Evolutionary conservation across 208 protist species (phyloP).

Genomic region (Giardia duodenalis): DNA sequence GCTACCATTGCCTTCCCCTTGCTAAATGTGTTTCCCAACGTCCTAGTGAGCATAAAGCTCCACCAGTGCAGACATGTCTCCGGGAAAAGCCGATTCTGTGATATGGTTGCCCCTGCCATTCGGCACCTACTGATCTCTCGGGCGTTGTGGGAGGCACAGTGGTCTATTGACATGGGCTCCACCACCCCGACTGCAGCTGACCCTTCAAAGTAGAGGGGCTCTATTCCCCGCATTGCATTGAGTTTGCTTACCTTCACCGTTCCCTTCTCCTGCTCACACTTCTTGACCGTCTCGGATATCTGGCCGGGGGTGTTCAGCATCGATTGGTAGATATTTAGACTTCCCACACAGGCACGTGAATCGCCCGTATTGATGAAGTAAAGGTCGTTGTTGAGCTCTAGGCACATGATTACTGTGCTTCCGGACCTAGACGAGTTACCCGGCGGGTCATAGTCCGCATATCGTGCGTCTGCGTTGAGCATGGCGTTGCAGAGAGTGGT

Average conservation of each 20-base stretch:
- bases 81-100: not conserved
- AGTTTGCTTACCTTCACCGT: not conserved
- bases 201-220: not conserved
- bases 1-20: conserved; percentile 8
- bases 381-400: not conserved
- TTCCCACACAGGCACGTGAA: not conserved
- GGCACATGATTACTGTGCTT: not conserved
- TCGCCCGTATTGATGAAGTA: not conserved
- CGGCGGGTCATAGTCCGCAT: not conserved
- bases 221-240: not conserved
- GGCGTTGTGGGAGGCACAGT: not conserved
- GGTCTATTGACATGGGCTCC: not conserved
- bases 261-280: not conserved
- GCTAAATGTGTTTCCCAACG: not conserved
- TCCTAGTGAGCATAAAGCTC: conserved; percentile 12
- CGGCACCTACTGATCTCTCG: not conserved
- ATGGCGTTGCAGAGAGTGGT: not conserved
- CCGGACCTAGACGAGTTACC: not conserved
- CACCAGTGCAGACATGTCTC: conserved; percentile 2
- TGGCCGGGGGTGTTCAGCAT: not conserved
- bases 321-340: not conserved
- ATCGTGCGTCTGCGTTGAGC: not conserved
- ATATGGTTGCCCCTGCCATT: not conserved
- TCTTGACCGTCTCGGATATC: too few species aligned
- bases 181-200: not conserved